Base-by-base conservation (phyloP, 495 filamentous ascomycete genomes). In the Aspergillus ellipticus region DNA sequence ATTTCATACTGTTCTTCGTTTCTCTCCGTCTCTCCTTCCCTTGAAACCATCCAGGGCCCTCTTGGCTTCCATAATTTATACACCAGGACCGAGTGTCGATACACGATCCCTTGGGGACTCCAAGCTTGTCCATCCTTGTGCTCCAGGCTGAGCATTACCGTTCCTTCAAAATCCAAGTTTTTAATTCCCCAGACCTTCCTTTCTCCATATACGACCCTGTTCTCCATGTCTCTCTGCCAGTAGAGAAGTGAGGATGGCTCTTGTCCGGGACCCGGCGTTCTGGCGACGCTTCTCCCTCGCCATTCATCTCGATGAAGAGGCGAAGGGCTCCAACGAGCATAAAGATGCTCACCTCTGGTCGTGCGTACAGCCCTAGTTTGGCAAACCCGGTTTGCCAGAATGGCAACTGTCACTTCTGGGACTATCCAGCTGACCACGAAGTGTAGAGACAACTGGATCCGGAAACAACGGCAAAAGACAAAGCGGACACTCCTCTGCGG, bases 271-370 rank as follows among this genome's bases (percentile, higher is more conserved):
- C 59, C 83, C 84, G 15, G 71, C 65, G 39, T 87, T 87, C 67
- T 86, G 83, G 84, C 75, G 74, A 17, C 76, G 83, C 51, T 86
- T 87, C 74, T 80, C 77, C 43, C 63, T 69, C n/a, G 83, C 84
- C 41, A 77, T 85, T 6, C 82, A 85, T 54, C 65, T 68, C 20
- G 70, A 79, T 42, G 75, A 77, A 56, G 66, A 72, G 54, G 61
- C 70, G 15, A 68, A 59, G 33, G 33, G 53, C 35, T 15, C 54
- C 16, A 9, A 56, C 35, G 48, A 58, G 10, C 20, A 61, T 22
- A 49, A 59, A 54, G 37, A 67, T 54, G 7, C 42, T 22, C 54
- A 58, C 53, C 17, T 59, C n/a, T 63, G 55, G 48, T 56, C 60
- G 62, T 56, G 53, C 21, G 56, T 33, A 26, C 20, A 42, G 10